Base-by-base conservation (phyloP, 345 rosid genomes). In the Hibiscus trionum region DNA sequence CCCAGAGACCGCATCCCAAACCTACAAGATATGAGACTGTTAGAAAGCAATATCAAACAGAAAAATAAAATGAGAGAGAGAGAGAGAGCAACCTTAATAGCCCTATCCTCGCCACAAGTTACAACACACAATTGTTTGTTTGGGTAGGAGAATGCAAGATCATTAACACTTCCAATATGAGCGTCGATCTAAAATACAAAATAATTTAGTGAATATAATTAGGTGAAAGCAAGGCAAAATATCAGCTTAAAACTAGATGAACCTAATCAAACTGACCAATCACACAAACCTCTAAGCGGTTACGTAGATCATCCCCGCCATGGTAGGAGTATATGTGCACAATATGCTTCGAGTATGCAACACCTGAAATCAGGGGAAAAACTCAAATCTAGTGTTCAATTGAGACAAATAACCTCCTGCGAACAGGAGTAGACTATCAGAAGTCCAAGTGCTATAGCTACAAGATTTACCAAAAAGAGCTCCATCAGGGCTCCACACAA, bases 401-500 rank as follows among this genome's bases (percentile, higher is more conserved):
- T 11, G 64, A 62, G 0, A 56, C 2, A 49, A 52, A 61, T 21
- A 21, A 26, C 14, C 65, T 66, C 67, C 68, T 8, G 26, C 12
- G 60, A 29, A 53, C 66, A 39, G 60, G 21, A 76, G 42, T 50
- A 73, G 8, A 72, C 47, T 37, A 37, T 65, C 63, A 67, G 19
- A 44, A 44, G 17, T 69, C 46, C 16, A 72, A 47, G 42, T 57
- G 60, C 24, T 64, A 16, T 27, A 46, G 56, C 56, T n/a, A 26
- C 16, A 60, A 53, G 71, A 69, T 77, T 52, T 84, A 90, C 98
- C 96, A 81, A 93, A 90, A 44, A 87, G 81, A 69, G 75, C 69
- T 84, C 98, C 98, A 85, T 93, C 91, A n/a, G 96, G 87, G 77
- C 96, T 90, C 98, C 98, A 93, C 69, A 82, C 83, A 66, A 88